Evolutionary conservation across 106 monocot species (phyloP).

Genomic region (Acorus gramineus): DNA sequence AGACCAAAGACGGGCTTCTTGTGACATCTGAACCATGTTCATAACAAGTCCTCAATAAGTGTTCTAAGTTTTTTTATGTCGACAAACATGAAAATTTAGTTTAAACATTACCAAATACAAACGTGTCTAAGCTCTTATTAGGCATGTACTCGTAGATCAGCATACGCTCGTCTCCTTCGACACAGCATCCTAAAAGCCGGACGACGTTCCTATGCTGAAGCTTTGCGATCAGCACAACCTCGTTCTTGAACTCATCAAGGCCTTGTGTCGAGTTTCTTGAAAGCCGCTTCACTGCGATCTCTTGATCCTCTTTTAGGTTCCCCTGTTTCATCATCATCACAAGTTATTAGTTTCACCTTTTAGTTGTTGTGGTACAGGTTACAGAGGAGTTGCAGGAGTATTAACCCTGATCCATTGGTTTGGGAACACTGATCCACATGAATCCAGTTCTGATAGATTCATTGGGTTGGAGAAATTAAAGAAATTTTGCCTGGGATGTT

Average conservation of each 20-base stretch:
- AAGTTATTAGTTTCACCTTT: background rate
- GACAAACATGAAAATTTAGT: background rate
- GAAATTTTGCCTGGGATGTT: too few relatives aligned
- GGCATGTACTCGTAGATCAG: slow-evolving; percentile 30
- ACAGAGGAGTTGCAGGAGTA: too few relatives aligned
- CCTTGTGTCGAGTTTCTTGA: slow-evolving; percentile 18
- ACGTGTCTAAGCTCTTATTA: slow-evolving; percentile 29
- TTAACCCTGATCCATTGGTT: too few relatives aligned
- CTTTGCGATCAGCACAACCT: slow-evolving; percentile 26
- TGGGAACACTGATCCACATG: too few relatives aligned
- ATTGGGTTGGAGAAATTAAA: too few relatives aligned
- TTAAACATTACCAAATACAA: slow-evolving; percentile 15
- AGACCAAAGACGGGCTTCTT: background rate
- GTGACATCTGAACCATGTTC: background rate
- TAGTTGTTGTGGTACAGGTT: background rate
- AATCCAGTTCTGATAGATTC: too few relatives aligned
- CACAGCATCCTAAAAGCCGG: slow-evolving; percentile 17
- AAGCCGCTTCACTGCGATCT: slow-evolving; percentile 29
- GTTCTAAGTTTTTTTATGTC: too few relatives aligned
- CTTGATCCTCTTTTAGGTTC: slow-evolving; percentile 8
- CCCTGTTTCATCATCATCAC: slow-evolving; percentile 4
- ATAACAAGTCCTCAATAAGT: too few relatives aligned
- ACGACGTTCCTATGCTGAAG: slow-evolving; percentile 34
- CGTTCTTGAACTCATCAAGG: slow-evolving; percentile 33
- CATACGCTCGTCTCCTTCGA: slow-evolving; percentile 16